Conservation (phyloP, 2,329 filamentous ascomycete genomes). For the Westerdykella ornata region DNA sequence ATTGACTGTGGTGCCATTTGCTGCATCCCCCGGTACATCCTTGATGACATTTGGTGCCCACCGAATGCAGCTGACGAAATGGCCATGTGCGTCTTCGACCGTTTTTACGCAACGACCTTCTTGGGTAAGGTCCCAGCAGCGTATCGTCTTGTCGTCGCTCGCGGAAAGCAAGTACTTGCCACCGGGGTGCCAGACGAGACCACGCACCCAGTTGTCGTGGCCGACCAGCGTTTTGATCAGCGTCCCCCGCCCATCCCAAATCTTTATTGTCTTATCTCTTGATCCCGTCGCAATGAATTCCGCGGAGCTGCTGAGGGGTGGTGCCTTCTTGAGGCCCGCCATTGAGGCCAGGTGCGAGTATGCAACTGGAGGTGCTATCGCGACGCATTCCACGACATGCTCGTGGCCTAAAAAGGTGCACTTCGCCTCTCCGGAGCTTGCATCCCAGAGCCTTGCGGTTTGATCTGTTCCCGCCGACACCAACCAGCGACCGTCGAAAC, state of each 20-base stretch:
- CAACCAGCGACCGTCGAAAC: slow-evolving; percentile 74
- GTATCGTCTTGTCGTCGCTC: slow-evolving; percentile 82
- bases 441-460: slow-evolving; percentile 78
- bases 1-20: slow-evolving; percentile 41
- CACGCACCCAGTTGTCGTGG: slow-evolving; percentile 92
- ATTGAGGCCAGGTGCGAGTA: slow-evolving; percentile 72
- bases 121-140: slow-evolving; percentile 89
- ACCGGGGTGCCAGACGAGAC: slow-evolving; percentile 79
- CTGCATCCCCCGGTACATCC: slow-evolving; percentile 43
- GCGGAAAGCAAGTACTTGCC: slow-evolving; percentile 85
- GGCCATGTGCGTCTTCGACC: slow-evolving; percentile 67
- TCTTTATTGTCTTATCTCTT: slow-evolving; percentile 80
- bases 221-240: slow-evolving; percentile 77
- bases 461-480: slow-evolving; percentile 78
- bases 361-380: slow-evolving; percentile 70
- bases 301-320: slow-evolving; percentile 63
- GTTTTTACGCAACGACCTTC: slow-evolving; percentile 86
- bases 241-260: slow-evolving; percentile 82
- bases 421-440: slow-evolving; percentile 67
- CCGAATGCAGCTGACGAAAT: slow-evolving; percentile 78
- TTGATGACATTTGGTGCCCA: slow-evolving; percentile 77
- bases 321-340: slow-evolving; percentile 77
- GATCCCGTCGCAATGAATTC: slow-evolving; percentile 88
- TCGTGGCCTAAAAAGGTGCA: slow-evolving; percentile 80
- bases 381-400: slow-evolving; percentile 77